These are phyloP conservation scores for Neurospora sp. DNA, from an alignment of 495 filamentous ascomycete genomes.

Conservation along the genomic window DNA sequence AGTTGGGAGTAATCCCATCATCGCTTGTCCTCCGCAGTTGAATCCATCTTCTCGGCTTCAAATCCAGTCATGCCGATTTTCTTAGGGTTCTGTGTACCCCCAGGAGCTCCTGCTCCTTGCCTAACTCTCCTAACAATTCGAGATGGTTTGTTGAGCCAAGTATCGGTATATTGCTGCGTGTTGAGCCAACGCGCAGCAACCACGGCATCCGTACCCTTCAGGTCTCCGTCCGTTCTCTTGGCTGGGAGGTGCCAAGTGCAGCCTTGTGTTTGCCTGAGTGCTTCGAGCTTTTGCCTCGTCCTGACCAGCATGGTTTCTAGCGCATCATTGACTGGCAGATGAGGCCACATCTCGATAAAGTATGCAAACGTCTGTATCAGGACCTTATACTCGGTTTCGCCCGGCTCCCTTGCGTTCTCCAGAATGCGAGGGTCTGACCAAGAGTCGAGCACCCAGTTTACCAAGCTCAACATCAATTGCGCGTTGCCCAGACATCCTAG, in stretches of 20 bases:
- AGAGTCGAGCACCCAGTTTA: constrained; percentile 30
- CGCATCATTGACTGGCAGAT: constrained; percentile 11
- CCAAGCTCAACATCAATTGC: constrained; percentile 23
- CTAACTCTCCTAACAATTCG: neutral
- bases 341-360: constrained; percentile 21
- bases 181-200: constrained; percentile 4
- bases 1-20: neutral
- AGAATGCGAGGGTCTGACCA: constrained; percentile 21
- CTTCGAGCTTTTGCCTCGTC: constrained; percentile 8
- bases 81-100: neutral
- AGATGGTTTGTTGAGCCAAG: neutral
- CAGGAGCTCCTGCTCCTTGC: neutral
- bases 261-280: constrained; percentile 3
- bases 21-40: neutral
- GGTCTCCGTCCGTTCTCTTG: neutral
- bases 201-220: constrained; percentile 4
- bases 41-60: neutral
- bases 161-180: neutral
- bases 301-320: constrained; percentile 11
- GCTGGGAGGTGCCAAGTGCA: constrained; percentile 19
- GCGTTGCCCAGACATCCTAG: constrained; percentile 26
- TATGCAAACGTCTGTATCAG: constrained; percentile 24
- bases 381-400: constrained; percentile 15
- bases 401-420: constrained; percentile 22
- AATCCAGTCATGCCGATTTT: neutral